Evolutionary conservation across 257 asterid species (phyloP).

Genomic region (Primulina huaijiensis): DNA sequence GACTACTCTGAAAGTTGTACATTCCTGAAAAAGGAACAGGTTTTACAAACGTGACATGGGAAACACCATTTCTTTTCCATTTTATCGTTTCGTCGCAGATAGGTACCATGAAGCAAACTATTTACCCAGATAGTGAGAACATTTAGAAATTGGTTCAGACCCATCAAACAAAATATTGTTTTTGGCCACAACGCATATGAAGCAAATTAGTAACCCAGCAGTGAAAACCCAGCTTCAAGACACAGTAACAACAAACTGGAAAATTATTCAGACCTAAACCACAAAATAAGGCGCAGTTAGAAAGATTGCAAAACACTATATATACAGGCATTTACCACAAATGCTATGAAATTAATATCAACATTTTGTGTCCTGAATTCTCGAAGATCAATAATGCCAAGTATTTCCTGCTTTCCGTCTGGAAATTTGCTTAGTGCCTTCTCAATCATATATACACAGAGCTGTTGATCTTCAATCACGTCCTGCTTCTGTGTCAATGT

Average conservation of each 20-base stretch:
- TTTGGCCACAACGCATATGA: no score
- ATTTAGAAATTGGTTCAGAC: neutral
- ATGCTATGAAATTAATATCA: constrained; percentile 72
- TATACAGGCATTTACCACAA: constrained; percentile 56
- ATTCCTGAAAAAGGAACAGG: neutral
- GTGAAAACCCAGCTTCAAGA: neutral
- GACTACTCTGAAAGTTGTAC: neutral
- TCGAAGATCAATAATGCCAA: constrained; percentile 69
- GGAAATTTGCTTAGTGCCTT: constrained; percentile 75
- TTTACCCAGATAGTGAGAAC: neutral
- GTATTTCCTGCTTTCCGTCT: constrained; percentile 59
- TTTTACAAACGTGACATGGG: neutral
- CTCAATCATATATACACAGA: constrained; percentile 73
- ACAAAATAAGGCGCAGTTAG: neutral
- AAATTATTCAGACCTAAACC: neutral
- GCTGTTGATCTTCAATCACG: constrained; percentile 64
- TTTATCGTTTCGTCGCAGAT: neutral
- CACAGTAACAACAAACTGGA: neutral
- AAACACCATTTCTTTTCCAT: neutral
- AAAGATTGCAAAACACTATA: neutral
- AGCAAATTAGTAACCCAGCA: neutral
- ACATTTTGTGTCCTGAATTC: constrained; percentile 66
- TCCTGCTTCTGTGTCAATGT: constrained; percentile 43
- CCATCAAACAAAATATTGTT: neutral
- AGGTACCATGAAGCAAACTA: neutral